phyloP scores from a whole-genome alignment of 257 asterid genomes.

The Eustoma russellianum region DNA sequence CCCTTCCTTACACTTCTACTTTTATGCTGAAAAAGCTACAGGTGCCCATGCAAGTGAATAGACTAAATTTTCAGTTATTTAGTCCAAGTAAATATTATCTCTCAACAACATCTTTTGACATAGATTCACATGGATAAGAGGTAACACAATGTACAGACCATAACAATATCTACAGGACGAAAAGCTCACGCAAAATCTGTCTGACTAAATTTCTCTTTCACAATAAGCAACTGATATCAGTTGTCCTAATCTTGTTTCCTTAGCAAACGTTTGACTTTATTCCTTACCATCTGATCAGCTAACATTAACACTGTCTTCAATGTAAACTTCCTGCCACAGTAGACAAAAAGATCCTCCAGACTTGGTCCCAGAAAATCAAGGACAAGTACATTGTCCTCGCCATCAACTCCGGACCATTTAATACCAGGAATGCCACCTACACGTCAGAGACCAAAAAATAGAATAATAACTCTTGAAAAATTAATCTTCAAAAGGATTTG shows the following conservation, averaged over 20 bases:
- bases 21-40: neutral
- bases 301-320: conserved; percentile 82
- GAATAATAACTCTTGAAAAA: neutral
- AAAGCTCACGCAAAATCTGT: too few relatives aligned
- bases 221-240: too few relatives aligned
- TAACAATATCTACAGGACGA: too few relatives aligned
- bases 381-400: conserved; percentile 83
- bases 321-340: conserved; percentile 84
- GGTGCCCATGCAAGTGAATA: too few relatives aligned
- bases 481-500: neutral
- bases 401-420: conserved; percentile 90
- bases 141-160: too few relatives aligned
- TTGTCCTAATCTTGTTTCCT: too few relatives aligned
- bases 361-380: conserved; percentile 90
- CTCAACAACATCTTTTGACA: too few relatives aligned
- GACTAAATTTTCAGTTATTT: too few relatives aligned
- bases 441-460: conserved; percentile 8
- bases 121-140: too few relatives aligned
- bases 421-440: conserved; percentile 85
- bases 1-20: neutral
- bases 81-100: too few relatives aligned
- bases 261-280: neutral
- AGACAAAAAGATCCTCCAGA: conserved; percentile 92
- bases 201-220: too few relatives aligned
- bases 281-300: conserved; percentile 92